phyloP scores from a whole-genome alignment of 345 rosid species.

The Citrus sp. region DNA sequence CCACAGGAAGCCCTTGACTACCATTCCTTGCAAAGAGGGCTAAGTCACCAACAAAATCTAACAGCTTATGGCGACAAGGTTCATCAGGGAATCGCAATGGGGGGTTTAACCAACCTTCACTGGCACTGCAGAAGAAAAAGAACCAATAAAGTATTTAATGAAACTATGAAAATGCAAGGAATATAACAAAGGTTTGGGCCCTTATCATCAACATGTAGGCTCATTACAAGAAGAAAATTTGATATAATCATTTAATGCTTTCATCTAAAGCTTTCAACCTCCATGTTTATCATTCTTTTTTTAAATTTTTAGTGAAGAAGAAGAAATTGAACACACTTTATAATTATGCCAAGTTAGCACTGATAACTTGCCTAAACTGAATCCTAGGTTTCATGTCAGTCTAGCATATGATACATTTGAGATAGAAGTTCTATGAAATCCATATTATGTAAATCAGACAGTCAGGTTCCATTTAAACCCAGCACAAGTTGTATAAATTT shows the following conservation, averaged over 20 bases:
- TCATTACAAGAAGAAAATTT: neutral
- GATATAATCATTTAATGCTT: neutral
- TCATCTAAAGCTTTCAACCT: neutral
- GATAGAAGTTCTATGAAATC: neutral
- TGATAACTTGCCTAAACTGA: neutral
- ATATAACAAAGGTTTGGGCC: neutral
- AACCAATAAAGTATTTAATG: neutral
- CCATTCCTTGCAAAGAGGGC: constrained; percentile 65
- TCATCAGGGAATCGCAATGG: constrained; percentile 67
- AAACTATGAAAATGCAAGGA: neutral
- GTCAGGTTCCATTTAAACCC: neutral
- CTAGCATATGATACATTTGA: neutral
- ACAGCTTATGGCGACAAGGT: constrained; percentile 85
- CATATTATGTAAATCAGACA: neutral
- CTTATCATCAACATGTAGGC: neutral
- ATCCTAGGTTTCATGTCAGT: neutral
- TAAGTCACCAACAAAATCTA: constrained; percentile 87
- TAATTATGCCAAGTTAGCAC: neutral
- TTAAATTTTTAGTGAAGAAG: neutral
- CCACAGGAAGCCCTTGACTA: constrained; percentile 81
- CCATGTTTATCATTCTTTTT: neutral
- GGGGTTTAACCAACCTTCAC: constrained; percentile 88
- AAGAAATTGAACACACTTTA: neutral
- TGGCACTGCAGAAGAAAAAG: constrained; percentile 37
- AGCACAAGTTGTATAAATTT: neutral